A percentile compares a stretch with the other conserved stretches of the same genome.
phyloP scores from a whole-genome alignment of 306 rosid species.

The Lathyrus oleraceus region DNA sequence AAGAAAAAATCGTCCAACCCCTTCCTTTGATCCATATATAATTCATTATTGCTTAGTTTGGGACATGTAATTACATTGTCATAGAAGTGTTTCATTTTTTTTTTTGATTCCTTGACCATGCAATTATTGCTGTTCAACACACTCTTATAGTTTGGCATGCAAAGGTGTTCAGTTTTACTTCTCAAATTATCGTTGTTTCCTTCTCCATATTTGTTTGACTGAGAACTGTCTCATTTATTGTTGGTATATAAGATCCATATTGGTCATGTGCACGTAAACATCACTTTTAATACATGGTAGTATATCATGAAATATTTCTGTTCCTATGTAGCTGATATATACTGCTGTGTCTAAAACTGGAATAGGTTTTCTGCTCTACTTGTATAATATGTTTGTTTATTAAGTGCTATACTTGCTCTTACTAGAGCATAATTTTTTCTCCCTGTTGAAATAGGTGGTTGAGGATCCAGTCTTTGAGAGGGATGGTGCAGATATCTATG shows the following conservation, averaged over 20 bases:
- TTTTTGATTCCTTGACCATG: conserved; percentile 20
- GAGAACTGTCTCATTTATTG: conserved; percentile 11
- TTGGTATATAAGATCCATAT: background rate
- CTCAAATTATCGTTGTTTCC: background rate
- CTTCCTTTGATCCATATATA: conserved; percentile 6
- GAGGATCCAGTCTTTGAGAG: conserved; percentile 76
- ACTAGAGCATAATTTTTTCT: conserved; percentile 32
- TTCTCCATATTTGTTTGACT: conserved; percentile 18
- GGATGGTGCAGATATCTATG: conserved; percentile 89
- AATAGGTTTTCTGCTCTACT: conserved; percentile 20
- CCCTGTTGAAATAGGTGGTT: conserved; percentile 63
- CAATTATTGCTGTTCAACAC: conserved; percentile 24
- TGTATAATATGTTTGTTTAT: background rate
- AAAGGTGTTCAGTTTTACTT: conserved; percentile 8
- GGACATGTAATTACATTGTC: conserved; percentile 6
- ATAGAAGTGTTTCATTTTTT: conserved; percentile 24
- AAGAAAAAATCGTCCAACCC: background rate
- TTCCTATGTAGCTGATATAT: conserved; percentile 7
- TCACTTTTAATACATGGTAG: background rate
- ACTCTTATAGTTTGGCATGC: conserved; percentile 5
- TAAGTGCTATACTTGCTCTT: conserved; percentile 26
- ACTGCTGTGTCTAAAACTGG: conserved; percentile 2
- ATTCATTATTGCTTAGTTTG: conserved; percentile 19
- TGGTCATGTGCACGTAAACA: conserved; percentile 19
- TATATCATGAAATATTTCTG: background rate